Conservation (phyloP, 1,284 basidiomycete species). For the Puccinia triticina region DNA sequence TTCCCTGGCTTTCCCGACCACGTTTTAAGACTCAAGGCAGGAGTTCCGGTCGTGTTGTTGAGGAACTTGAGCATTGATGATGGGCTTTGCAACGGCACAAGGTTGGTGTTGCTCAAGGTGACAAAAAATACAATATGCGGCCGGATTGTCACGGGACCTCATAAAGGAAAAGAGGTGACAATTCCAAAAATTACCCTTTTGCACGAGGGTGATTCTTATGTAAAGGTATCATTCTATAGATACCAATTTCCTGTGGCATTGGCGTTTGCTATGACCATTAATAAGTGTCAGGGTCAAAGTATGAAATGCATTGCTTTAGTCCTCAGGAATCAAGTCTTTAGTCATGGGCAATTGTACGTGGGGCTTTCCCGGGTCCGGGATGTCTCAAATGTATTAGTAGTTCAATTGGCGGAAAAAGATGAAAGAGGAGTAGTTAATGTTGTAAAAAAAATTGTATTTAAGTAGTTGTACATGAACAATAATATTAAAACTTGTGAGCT, state of each 20-base stretch:
- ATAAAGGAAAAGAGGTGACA: too few species aligned
- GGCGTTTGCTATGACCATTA: conserved; percentile 9
- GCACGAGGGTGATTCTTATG: not conserved
- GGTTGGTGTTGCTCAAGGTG: not conserved
- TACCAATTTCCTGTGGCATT: conserved; percentile 10
- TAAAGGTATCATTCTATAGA: not conserved
- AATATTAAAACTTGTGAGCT: too few species aligned
- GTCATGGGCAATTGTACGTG: conserved; percentile 19
- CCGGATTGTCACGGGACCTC: too few species aligned
- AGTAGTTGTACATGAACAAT: too few species aligned
- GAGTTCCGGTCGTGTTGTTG: not conserved
- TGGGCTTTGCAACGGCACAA: not conserved
- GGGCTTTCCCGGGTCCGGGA: not conserved
- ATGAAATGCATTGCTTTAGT: not conserved
- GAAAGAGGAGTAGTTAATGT: too few species aligned
- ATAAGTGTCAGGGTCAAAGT: conserved; percentile 13
- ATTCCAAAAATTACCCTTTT: too few species aligned
- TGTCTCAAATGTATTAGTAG: not conserved
- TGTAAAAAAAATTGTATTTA: too few species aligned
- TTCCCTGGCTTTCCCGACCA: not conserved
- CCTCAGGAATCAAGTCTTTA: not conserved
- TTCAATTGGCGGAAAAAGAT: too few species aligned
- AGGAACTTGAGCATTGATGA: not conserved
- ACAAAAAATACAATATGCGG: not conserved
- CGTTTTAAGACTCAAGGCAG: not conserved